Base-by-base conservation (phyloP, 2,329 filamentous ascomycete genomes). In the Macrophomina tecta region DNA sequence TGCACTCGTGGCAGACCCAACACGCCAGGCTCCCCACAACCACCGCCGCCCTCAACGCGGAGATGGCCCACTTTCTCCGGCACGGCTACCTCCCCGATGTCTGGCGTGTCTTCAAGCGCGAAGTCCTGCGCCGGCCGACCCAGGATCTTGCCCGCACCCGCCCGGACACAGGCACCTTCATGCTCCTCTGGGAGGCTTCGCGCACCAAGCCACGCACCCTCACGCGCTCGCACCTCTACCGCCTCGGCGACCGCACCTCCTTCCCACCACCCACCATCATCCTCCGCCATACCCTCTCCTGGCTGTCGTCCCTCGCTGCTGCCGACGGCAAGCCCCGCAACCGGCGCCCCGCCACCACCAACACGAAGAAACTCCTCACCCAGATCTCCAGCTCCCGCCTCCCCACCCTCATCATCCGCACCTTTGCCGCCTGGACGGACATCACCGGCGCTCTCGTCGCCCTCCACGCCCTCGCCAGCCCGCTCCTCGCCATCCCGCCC, bases 361-460 rank as follows among this genome's bases (percentile, higher is more conserved):
- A 30, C 28, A 11, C 51, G n/a, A 38, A 23, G 23, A 23, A 42
- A 34, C 48, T 16, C 16, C 6, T 30, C 30, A 28, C 14, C 42
- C 6, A 8, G 12, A 12, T 45, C 34, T 6, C 30, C 12, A 32
- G 28, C 36, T 75, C 75, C 1, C 68, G 77, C 5, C 70, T 77
- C 18, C 69, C 67, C 9, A 66, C 65, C 14, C 65, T 76, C 23
- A 70, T 79, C n/a, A 70, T 78, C 69, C 73, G 76, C 42, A 78
- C 75, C 68, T 78, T 79, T 69, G 74, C 74, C 68, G 75, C 73
- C 49, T 70, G 68, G 23, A 69, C 72, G 34, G 76, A 79, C 64
- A 67, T 78, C 1, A 67, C 73, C 14, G 77, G 77, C n/a, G 73
- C 74, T 5, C 73, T 79, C 8, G 69, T 78, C 16, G 73, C 76